Conservation (phyloP, 768 basidiomycete genomes). For the Phanerochaete sordida region DNA sequence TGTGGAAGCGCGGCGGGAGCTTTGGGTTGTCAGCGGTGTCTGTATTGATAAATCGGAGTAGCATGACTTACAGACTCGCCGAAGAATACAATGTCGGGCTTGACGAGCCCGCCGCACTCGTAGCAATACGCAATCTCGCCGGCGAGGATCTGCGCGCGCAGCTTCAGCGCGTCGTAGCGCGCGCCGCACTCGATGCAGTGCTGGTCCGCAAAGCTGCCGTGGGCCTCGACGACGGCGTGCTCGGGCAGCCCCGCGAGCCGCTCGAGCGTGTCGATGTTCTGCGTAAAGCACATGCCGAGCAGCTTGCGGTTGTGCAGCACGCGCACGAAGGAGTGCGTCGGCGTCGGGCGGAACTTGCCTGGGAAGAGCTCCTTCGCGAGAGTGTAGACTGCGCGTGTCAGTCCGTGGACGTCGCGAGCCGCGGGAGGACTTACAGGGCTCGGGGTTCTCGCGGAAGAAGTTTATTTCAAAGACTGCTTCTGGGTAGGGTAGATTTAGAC, state of each 20-base stretch:
- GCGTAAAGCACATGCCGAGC: slow-evolving; percentile 80
- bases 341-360: slow-evolving; percentile 82
- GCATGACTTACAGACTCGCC: slow-evolving; percentile 61
- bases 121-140: slow-evolving; percentile 69
- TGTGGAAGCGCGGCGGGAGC: slow-evolving; percentile 73
- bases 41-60: background rate
- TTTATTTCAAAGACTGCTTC: slow-evolving; percentile 94
- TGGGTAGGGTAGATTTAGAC: slow-evolving; percentile 81
- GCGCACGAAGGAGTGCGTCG: slow-evolving; percentile 86
- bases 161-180: slow-evolving; percentile 59
- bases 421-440: slow-evolving; percentile 56
- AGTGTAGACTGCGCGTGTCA: slow-evolving; percentile 68
- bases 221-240: slow-evolving; percentile 85
- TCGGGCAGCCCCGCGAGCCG: slow-evolving; percentile 74
- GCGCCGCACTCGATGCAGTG: slow-evolving; percentile 73
- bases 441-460: slow-evolving; percentile 78
- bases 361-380: slow-evolving; percentile 94
- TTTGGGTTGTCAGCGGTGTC: slow-evolving; percentile 67
- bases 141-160: slow-evolving; percentile 58
- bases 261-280: slow-evolving; percentile 93
- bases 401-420: background rate
- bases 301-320: slow-evolving; percentile 68
- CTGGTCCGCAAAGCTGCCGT: slow-evolving; percentile 90
- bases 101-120: slow-evolving; percentile 69
- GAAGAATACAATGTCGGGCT: slow-evolving; percentile 96